A percentile compares a stretch with the other conserved stretches of the same genome.
These are phyloP conservation scores for Lentinus brumalis DNA, from an alignment of 768 basidiomycete species.

Conservation along the genomic window DNA sequence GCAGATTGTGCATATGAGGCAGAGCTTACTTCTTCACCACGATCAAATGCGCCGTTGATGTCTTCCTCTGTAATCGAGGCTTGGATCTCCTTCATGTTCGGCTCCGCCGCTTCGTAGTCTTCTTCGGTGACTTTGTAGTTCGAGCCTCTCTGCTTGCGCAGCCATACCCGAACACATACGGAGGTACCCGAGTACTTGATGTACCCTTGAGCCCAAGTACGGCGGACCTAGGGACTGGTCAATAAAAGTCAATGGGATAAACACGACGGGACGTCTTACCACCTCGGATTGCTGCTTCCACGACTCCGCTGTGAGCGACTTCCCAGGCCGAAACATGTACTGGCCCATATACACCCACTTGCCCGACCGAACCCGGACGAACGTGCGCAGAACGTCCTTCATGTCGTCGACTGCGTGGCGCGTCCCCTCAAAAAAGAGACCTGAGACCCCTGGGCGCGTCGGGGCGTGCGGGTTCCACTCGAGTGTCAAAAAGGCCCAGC, in stretches of 20 bases:
- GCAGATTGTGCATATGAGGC: no score
- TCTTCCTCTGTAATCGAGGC: background rate
- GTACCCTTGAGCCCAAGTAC: no score
- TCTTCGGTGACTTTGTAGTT: background rate
- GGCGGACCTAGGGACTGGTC: no score
- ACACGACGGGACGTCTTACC: background rate
- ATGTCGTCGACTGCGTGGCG: no score
- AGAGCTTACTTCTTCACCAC: background rate
- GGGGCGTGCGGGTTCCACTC: conserved; percentile 4
- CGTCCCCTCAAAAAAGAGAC: background rate
- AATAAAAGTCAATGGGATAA: no score
- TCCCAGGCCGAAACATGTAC: background rate
- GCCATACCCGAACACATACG: background rate
- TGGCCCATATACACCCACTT: conserved; percentile 1
- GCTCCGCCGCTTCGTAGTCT: background rate
- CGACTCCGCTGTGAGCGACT: background rate
- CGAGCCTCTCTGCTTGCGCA: background rate
- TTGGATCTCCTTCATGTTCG: background rate
- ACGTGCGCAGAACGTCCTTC: background rate
- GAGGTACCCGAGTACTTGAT: background rate
- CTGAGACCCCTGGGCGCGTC: background rate
- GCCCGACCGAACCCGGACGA: background rate
- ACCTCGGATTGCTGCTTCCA: background rate
- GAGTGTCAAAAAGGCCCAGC: background rate
- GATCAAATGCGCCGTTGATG: background rate